Percentiles rank a stretch among this genome's conserved stretches.
These are phyloP conservation scores for Aspergillus sp. DNA, from an alignment of 2,329 filamentous ascomycete species.

Conservation along the genomic window DNA sequence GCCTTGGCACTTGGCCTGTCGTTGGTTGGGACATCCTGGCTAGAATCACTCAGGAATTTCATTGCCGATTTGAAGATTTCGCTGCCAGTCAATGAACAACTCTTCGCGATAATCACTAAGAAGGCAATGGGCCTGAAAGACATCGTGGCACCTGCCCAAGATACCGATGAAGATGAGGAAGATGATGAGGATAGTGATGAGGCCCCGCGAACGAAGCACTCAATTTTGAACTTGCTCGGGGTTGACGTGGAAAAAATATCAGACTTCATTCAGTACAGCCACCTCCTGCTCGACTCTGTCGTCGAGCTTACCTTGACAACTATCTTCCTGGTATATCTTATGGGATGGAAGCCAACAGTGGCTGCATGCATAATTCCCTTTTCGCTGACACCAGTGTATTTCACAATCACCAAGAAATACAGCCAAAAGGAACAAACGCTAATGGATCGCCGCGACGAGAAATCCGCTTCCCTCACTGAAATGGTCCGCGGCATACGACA, in stretches of 20 bases:
- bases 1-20: conserved; percentile 58
- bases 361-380: conserved; percentile 65
- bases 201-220: conserved; percentile 55
- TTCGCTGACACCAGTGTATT: conserved; percentile 66
- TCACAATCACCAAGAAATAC: conserved; percentile 65
- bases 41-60: conserved; percentile 51
- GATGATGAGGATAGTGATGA: conserved; percentile 43
- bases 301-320: conserved; percentile 66
- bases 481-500: conserved; percentile 75
- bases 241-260: conserved; percentile 69
- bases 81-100: conserved; percentile 64
- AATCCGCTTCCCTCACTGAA: conserved; percentile 72
- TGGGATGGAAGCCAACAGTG: conserved; percentile 68
- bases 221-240: conserved; percentile 71
- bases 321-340: conserved; percentile 62
- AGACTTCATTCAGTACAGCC: conserved; percentile 65
- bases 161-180: conserved; percentile 41
- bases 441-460: conserved; percentile 74
- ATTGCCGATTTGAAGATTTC: conserved; percentile 13
- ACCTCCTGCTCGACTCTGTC: conserved; percentile 61
- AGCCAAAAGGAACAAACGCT: conserved; percentile 63
- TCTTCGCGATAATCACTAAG: conserved; percentile 70
- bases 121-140: conserved; percentile 75
- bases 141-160: conserved; percentile 43
- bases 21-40: conserved; percentile 54